A percentile compares a stretch with the other conserved stretches of the same genome.
Evolutionary conservation across 78 protist species (phyloP).

Genomic region (Dictyostelium discoideum): DNA sequence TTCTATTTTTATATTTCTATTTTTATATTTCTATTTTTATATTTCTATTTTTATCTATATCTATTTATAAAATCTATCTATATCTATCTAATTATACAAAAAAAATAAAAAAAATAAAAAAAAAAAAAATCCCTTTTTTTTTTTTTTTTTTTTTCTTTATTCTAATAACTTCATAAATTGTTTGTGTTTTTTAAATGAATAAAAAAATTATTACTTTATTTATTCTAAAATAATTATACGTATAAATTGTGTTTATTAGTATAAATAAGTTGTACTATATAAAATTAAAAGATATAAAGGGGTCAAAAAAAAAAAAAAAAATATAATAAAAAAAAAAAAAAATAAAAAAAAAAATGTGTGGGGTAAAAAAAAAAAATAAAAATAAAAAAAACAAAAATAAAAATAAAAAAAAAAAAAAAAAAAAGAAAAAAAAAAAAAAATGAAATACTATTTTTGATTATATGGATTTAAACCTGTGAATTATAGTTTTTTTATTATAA

Average conservation of each 20-base stretch:
- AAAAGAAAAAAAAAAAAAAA: too few species aligned
- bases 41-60: background rate
- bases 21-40: background rate
- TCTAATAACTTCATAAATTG: background rate
- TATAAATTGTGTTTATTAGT: background rate
- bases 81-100: background rate
- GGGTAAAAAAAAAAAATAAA: background rate
- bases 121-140: background rate
- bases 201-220: too few species aligned
- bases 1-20: background rate
- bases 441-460: too few species aligned
- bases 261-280: background rate
- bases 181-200: too few species aligned
- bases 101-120: background rate
- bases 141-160: background rate
- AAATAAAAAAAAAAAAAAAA: too few species aligned
- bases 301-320: background rate
- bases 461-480: too few species aligned
- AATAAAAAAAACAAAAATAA: too few species aligned
- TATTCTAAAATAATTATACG: background rate
- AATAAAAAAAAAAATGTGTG: background rate
- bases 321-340: too few species aligned
- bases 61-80: background rate
- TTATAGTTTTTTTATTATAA: too few species aligned
- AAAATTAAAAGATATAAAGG: background rate